Base-by-base conservation (phyloP, 192 early-diverging fungal genomes). In the Funneliformis mosseae region DNA sequence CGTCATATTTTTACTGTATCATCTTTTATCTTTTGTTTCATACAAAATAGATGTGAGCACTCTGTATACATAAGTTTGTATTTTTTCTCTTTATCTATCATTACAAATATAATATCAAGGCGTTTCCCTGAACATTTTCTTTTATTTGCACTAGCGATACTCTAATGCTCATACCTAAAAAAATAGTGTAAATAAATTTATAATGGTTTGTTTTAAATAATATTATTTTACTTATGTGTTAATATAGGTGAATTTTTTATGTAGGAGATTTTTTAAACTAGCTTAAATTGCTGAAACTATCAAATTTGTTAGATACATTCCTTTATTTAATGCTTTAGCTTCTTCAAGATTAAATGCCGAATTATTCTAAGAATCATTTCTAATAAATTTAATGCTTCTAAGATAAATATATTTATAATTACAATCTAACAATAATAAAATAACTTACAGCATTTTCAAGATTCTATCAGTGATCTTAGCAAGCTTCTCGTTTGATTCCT, bases 291-390 rank as follows among this genome's bases (percentile, higher is more conserved):
- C 39, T 25, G 69, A 39, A n/a, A 72, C 4, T 72, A 72, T 72
- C 10, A 72, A 11, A 72, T 72, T 72, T 18, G 16, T 45, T 72
- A 72, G 38, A 42, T 72, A 72, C 6, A 39, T 72, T 11, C 69
- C 39, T 72, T 72, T 2, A 43, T 41, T 72, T 6, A 42, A 18
- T 25, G 14, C 33, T 41, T 41, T 23, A 11, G 12, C 28, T 14
- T 42, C 33, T 41, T 72, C 69, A n/a, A 39, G 23, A 41, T 39
- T 72, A 46, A 72, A 72, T 23, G 69, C 69, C 42, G 2, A 43
- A 46, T 72, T 72, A 21, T 72, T 72, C 3, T 39, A 72, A n/a
- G 69, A 16, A 72, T 72, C 69, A n/a, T 25, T 41, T 42, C 63
- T 64, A 64, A 64, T 64, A 33, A 33, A 33, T 33, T n/a, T 33